These are phyloP conservation scores for Solanum arcanum DNA, from an alignment of 257 asterid genomes.

Conservation along the genomic window DNA sequence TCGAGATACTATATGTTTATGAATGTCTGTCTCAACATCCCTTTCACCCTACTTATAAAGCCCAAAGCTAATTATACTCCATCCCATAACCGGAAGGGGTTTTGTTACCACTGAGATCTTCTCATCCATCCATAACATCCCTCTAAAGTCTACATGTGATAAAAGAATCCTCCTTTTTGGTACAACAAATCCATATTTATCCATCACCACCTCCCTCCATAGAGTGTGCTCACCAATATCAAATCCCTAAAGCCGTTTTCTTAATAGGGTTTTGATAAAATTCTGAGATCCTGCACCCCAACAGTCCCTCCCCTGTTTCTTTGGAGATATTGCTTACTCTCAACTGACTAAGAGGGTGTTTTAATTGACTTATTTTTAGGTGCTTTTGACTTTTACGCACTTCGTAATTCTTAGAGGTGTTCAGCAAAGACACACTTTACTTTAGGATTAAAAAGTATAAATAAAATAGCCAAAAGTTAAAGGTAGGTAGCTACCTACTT, in stretches of 20 bases:
- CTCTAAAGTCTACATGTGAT: neutral
- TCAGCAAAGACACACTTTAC: neutral
- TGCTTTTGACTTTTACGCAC: neutral
- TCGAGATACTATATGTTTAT: neutral
- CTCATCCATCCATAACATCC: neutral
- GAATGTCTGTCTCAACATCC: neutral
- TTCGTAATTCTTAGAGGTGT: neutral
- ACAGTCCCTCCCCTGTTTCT: neutral
- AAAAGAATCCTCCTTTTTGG: neutral
- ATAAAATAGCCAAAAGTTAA: neutral
- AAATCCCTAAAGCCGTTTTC: neutral
- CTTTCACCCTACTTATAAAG: neutral
- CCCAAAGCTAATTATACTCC: neutral
- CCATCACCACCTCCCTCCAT: neutral
- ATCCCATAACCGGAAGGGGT: neutral
- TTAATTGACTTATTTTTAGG: neutral
- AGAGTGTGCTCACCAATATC: neutral
- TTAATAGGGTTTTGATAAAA: neutral
- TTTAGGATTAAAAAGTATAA: too few relatives aligned
- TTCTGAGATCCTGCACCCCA: neutral
- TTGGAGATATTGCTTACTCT: neutral
- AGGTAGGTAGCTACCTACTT: neutral
- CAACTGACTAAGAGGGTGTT: neutral
- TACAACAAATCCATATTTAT: neutral
- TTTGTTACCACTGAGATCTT: neutral